Percentiles rank a stretch among this genome's conserved stretches.
These are phyloP conservation scores for Tolypocladium tropicale DNA, from an alignment of 2,329 filamentous ascomycete genomes.

Conservation along the genomic window DNA sequence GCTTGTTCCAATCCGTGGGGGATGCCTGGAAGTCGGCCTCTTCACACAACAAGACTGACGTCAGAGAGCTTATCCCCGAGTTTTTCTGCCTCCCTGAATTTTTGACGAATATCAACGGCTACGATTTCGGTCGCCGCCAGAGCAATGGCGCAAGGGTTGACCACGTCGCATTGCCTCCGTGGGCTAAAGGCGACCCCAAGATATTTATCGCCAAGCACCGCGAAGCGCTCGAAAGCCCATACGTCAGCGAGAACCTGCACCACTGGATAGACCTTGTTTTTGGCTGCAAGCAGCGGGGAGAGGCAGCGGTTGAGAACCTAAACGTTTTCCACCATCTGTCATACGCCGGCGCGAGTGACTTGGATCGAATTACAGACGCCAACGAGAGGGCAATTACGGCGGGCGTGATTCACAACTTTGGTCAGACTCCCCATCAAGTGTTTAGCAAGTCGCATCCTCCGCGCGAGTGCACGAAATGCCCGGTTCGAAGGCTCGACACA, in stretches of 20 bases:
- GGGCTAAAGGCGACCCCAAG: slow-evolving; percentile 92
- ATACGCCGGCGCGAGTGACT: slow-evolving; percentile 84
- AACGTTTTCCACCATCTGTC: slow-evolving; percentile 97
- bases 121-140: slow-evolving; percentile 85
- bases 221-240: slow-evolving; percentile 88
- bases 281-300: slow-evolving; percentile 85
- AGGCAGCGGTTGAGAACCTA: slow-evolving; percentile 79
- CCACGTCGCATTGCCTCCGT: slow-evolving; percentile 80
- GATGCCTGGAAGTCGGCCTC: slow-evolving; percentile 90
- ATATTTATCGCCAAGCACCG: slow-evolving; percentile 93
- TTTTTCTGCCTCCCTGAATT: slow-evolving; percentile 98
- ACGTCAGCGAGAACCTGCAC: slow-evolving; percentile 82
- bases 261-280: slow-evolving; percentile 96
- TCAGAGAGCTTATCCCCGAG: slow-evolving; percentile 88
- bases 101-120: slow-evolving; percentile 83
- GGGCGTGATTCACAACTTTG: slow-evolving; percentile 96
- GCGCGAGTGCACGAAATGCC: slow-evolving; percentile 58
- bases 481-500: slow-evolving; percentile 63
- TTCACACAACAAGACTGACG: slow-evolving; percentile 81
- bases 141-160: slow-evolving; percentile 72
- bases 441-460: slow-evolving; percentile 72
- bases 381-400: slow-evolving; percentile 82
- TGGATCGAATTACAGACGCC: slow-evolving; percentile 83
- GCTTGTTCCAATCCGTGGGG: slow-evolving; percentile 86
- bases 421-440: slow-evolving; percentile 92